A percentile compares a stretch with the other conserved stretches of the same genome.
These are phyloP conservation scores for Chenopodium quinoa DNA, from an alignment of 148 eudicot genomes.

Conservation along the genomic window DNA sequence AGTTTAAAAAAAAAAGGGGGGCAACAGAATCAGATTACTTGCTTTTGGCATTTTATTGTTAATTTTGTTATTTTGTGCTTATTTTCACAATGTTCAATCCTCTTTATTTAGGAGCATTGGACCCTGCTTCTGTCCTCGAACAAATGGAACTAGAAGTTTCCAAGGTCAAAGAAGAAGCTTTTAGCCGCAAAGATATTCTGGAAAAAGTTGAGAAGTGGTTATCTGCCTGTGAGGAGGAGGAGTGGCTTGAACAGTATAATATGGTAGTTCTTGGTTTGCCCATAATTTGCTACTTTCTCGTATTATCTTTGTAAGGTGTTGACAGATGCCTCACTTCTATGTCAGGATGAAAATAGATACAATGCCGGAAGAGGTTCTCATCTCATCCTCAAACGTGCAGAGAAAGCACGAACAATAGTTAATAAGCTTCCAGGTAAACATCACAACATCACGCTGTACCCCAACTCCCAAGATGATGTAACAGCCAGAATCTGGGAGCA, in stretches of 20 bases:
- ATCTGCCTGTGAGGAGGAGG: conserved; percentile 91
- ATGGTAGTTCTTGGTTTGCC: conserved; percentile 42
- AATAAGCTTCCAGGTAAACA: conserved; percentile 85
- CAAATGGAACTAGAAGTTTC: conserved; percentile 74
- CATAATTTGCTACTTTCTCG: conserved; percentile 1
- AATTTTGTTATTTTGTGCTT: background rate
- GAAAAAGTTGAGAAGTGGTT: conserved; percentile 96
- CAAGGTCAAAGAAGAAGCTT: conserved; percentile 84
- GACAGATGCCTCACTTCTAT: conserved; percentile 21
- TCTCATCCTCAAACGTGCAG: conserved; percentile 91
- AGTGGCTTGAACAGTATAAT: conserved; percentile 94
- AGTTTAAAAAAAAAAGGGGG: conserved; percentile 22
- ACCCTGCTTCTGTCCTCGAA: conserved; percentile 74
- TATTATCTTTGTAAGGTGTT: conserved; percentile 10
- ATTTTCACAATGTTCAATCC: conserved; percentile 14
- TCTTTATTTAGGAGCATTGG: conserved; percentile 58
- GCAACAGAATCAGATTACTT: conserved; percentile 74
- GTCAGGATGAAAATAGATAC: conserved; percentile 91
- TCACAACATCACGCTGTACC: background rate
- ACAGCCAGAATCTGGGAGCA: background rate
- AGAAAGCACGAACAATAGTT: conserved; percentile 86
- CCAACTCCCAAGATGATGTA: background rate
- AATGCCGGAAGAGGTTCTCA: conserved; percentile 96
- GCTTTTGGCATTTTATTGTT: background rate
- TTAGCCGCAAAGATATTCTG: conserved; percentile 84